These are phyloP conservation scores for Beauveria bassiana DNA, from an alignment of 2,329 filamentous ascomycete species.

Conservation along the genomic window DNA sequence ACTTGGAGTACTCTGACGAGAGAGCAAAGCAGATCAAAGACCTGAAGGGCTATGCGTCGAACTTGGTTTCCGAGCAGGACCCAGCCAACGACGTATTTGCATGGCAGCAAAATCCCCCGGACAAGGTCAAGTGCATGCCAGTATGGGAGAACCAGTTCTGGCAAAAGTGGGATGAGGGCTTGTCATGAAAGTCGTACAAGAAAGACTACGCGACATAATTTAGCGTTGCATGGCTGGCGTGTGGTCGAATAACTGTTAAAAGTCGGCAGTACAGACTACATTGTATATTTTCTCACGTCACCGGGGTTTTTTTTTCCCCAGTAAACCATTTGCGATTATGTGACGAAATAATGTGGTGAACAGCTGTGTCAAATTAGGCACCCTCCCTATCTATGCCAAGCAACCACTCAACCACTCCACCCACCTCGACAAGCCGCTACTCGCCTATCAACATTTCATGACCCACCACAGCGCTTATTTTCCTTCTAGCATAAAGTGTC, in stretches of 20 bases:
- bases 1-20: constrained; percentile 45
- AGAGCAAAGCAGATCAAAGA: constrained; percentile 38
- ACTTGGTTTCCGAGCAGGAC: constrained; percentile 24
- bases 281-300: too few species aligned
- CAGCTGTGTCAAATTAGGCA: too few species aligned
- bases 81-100: constrained; percentile 26
- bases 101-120: constrained; percentile 37
- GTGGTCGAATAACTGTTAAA: too few species aligned
- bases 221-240: too few species aligned
- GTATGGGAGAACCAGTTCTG: constrained; percentile 33
- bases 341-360: too few species aligned
- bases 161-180: constrained; percentile 31
- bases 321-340: too few species aligned
- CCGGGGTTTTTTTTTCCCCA: too few species aligned
- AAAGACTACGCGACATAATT: background rate
- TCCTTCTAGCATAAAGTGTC: background rate
- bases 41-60: constrained; percentile 40
- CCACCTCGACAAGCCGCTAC: too few species aligned
- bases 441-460: background rate
- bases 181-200: background rate
- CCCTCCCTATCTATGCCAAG: too few species aligned
- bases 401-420: too few species aligned
- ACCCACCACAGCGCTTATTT: background rate
- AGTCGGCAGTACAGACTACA: too few species aligned
- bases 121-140: constrained; percentile 40